Evolutionary conservation across 2,329 filamentous ascomycete genomes (phyloP).

Genomic region (Lachnellula occidentalis): DNA sequence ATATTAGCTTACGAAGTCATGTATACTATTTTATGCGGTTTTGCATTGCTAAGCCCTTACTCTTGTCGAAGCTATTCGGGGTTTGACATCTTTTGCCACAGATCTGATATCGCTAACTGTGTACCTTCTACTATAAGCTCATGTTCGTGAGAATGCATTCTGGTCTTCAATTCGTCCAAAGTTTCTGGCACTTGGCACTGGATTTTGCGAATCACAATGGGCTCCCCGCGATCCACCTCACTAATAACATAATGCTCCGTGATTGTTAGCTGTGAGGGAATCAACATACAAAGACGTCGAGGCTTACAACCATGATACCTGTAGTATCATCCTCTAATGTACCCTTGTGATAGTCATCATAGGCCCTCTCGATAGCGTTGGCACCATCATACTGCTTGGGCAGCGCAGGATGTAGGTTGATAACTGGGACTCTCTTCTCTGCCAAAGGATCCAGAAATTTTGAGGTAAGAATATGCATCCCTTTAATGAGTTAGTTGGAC

Average conservation of each 20-base stretch:
- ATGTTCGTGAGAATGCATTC: slow-evolving; percentile 75
- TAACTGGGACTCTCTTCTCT: slow-evolving; percentile 49
- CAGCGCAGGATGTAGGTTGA: slow-evolving; percentile 61
- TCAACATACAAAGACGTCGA: too few relatives aligned
- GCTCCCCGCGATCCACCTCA: slow-evolving; percentile 74
- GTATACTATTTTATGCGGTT: neutral
- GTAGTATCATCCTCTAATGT: slow-evolving; percentile 61
- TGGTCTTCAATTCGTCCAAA: slow-evolving; percentile 60
- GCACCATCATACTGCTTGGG: slow-evolving; percentile 70
- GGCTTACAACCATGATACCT: slow-evolving; percentile 66
- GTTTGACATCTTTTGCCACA: slow-evolving; percentile 29
- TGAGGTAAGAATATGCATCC: slow-evolving; percentile 58
- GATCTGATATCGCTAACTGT: slow-evolving; percentile 40
- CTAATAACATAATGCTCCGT: slow-evolving; percentile 65
- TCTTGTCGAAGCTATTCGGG: neutral
- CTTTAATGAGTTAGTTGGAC: too few relatives aligned
- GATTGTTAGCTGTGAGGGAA: too few relatives aligned
- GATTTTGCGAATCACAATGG: slow-evolving; percentile 67
- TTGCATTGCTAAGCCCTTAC: neutral
- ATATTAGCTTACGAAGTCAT: slow-evolving; percentile 4
- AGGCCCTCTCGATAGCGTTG: slow-evolving; percentile 72
- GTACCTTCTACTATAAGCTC: slow-evolving; percentile 73
- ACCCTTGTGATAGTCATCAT: slow-evolving; percentile 60
- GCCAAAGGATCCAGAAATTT: slow-evolving; percentile 57
- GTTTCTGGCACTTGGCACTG: slow-evolving; percentile 59